phyloP scores from a whole-genome alignment of 108 stramenopile species.

The Cylindrotheca closterium region DNA sequence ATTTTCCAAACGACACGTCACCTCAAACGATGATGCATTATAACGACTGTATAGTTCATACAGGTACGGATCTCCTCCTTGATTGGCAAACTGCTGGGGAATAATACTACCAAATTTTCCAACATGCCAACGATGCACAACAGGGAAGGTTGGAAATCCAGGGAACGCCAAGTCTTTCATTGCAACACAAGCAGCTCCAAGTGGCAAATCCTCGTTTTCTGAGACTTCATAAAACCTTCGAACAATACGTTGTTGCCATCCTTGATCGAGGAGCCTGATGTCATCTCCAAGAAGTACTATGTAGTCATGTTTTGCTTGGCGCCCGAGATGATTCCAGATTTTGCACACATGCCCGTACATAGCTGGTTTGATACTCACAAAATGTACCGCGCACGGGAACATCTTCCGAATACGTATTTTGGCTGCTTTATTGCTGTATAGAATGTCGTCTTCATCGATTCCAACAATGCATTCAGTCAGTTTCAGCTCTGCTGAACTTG shows the following conservation, averaged over 20 bases:
- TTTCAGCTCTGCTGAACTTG: neutral
- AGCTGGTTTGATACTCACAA: slow-evolving; percentile 21
- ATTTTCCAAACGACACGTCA: slow-evolving; percentile 8
- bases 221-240: slow-evolving; percentile 1
- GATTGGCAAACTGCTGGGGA: slow-evolving; percentile 29
- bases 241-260: slow-evolving; percentile 16
- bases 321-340: slow-evolving; percentile 40
- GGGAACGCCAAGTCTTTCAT: slow-evolving; percentile 33
- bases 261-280: slow-evolving; percentile 11
- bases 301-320: slow-evolving; percentile 27
- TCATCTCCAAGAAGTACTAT: slow-evolving; percentile 59
- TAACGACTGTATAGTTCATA: slow-evolving; percentile 19
- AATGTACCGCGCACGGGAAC: slow-evolving; percentile 10
- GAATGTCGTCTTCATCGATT: slow-evolving; percentile 36
- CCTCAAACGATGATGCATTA: slow-evolving; percentile 10
- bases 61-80: slow-evolving; percentile 30
- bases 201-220: slow-evolving; percentile 22
- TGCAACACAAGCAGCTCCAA: slow-evolving; percentile 30
- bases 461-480: slow-evolving; percentile 32
- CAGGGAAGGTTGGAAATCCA: slow-evolving; percentile 40
- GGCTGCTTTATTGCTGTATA: slow-evolving; percentile 9
- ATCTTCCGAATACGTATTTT: slow-evolving; percentile 9
- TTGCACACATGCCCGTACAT: slow-evolving; percentile 42
- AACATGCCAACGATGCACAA: slow-evolving; percentile 21
- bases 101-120: slow-evolving; percentile 22